Conservation (phyloP, 1,139 yeast genomes). For the Lodderomyces margitis region DNA sequence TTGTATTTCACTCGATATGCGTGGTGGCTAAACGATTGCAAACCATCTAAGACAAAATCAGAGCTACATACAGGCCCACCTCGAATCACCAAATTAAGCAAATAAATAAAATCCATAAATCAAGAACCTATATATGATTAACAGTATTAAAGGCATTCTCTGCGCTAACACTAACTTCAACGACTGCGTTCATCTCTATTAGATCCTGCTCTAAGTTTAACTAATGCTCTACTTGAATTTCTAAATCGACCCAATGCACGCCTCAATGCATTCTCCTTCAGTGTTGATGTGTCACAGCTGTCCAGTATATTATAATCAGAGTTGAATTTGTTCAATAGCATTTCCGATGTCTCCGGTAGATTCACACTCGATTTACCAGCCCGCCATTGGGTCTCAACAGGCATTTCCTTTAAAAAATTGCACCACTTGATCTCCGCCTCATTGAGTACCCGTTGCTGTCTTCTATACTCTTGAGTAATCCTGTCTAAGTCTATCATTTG, state of each 20-base stretch:
- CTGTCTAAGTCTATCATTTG: slow-evolving; percentile 21
- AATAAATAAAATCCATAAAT: too few species aligned
- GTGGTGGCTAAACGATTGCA: not conserved
- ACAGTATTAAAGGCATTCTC: too few species aligned
- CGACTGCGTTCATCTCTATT: slow-evolving; percentile 1
- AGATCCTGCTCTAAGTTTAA: not conserved
- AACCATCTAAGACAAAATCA: too few species aligned
- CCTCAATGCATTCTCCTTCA: not conserved
- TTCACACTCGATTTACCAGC: not conserved
- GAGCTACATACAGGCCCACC: too few species aligned
- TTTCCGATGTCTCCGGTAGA: slow-evolving; percentile 13
- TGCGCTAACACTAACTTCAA: not conserved
- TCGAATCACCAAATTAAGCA: too few species aligned
- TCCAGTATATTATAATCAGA: slow-evolving; percentile 3
- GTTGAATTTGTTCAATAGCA: slow-evolving; percentile 10
- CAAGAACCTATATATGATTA: too few species aligned
- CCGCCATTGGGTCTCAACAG: slow-evolving; percentile 2
- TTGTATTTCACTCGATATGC: not conserved
- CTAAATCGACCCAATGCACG: slow-evolving; percentile 6
- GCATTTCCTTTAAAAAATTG: slow-evolving; percentile 9
- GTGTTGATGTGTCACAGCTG: not conserved
- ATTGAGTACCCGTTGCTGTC: slow-evolving; percentile 13
- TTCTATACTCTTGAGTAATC: slow-evolving; percentile 16
- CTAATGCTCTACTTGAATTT: not conserved
- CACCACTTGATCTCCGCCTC: slow-evolving; percentile 9